Percentiles rank a stretch among this genome's conserved stretches.
Evolutionary conservation across 495 filamentous ascomycete genomes (phyloP).

Genomic region (Monascus purpureus): DNA sequence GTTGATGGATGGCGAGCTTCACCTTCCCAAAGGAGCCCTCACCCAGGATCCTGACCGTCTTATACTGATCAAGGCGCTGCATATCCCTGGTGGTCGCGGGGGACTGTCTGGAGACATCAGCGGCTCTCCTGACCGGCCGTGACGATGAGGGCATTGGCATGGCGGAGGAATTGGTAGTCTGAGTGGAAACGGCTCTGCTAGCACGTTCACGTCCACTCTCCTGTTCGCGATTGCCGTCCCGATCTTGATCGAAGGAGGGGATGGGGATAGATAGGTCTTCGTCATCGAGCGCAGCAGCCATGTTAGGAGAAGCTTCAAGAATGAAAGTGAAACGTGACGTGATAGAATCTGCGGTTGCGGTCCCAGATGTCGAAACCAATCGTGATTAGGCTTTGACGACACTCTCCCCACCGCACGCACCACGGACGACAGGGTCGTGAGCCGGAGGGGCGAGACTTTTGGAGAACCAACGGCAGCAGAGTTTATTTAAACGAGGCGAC

Average conservation of each 20-base stretch:
- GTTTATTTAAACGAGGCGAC: no score
- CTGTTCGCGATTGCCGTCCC: constrained; percentile 17
- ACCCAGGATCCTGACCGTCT: constrained; percentile 76
- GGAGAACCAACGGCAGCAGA: no score
- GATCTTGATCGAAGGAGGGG: constrained; percentile 48
- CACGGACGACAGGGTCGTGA: no score
- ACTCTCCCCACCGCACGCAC: no score
- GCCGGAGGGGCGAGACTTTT: no score
- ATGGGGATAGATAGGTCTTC: constrained; percentile 88
- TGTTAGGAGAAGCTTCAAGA: constrained; percentile 9
- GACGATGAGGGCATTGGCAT: constrained; percentile 37
- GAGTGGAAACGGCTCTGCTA: constrained; percentile 5
- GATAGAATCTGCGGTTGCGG: constrained; percentile 23
- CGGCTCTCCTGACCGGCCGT: constrained; percentile 21
- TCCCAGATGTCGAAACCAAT: constrained; percentile 11
- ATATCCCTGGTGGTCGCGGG: constrained; percentile 40
- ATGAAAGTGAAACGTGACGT: constrained; percentile 26
- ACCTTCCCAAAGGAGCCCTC: constrained; percentile 98
- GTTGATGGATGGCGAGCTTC: constrained; percentile 83
- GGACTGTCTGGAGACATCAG: constrained; percentile 22
- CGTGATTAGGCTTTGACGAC: no score
- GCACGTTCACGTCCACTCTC: constrained; percentile 13
- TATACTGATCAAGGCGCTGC: constrained; percentile 80
- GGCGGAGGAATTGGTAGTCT: constrained; percentile 20
- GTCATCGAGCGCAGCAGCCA: constrained; percentile 54